A percentile compares a stretch with the other conserved stretches of the same genome.
Evolutionary conservation across 192 early-diverging fungal species (phyloP).

Genomic region (Linnemannia schmuckeri): DNA sequence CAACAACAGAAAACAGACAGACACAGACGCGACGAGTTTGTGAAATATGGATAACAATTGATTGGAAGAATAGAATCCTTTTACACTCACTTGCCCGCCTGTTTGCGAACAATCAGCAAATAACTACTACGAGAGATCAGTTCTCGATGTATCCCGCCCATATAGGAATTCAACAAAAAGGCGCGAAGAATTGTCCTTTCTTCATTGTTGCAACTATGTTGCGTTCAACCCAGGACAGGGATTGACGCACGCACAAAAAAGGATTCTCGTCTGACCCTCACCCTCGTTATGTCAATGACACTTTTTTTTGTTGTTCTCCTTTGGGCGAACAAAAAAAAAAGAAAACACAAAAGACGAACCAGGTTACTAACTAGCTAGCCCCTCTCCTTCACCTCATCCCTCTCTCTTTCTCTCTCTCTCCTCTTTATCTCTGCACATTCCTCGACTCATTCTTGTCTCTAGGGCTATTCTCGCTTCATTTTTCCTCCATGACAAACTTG

Average conservation of each 20-base stretch:
- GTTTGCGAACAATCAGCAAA: too few relatives aligned
- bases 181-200: not conserved
- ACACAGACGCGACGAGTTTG: not conserved
- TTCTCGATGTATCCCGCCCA: conserved; percentile 7
- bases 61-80: not conserved
- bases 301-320: not conserved
- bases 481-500: conserved; percentile 90
- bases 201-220: not conserved
- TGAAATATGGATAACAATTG: not conserved
- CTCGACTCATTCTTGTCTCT: not conserved
- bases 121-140: not conserved
- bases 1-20: not conserved
- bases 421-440: not conserved
- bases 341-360: not conserved
- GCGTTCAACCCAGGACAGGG: not conserved
- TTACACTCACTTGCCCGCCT: not conserved
- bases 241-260: not conserved
- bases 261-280: not conserved
- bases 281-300: not conserved
- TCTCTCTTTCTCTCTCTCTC: not conserved
- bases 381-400: not conserved
- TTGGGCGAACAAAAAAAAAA: not conserved
- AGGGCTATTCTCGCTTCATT: conserved; percentile 89
- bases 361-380: not conserved
- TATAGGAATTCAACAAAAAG: conserved; percentile 5